Percentiles rank a stretch among this genome's conserved stretches.
Evolutionary conservation across 2,329 filamentous ascomycete species (phyloP).

Genomic region (Ophiosphaerella narmari): DNA sequence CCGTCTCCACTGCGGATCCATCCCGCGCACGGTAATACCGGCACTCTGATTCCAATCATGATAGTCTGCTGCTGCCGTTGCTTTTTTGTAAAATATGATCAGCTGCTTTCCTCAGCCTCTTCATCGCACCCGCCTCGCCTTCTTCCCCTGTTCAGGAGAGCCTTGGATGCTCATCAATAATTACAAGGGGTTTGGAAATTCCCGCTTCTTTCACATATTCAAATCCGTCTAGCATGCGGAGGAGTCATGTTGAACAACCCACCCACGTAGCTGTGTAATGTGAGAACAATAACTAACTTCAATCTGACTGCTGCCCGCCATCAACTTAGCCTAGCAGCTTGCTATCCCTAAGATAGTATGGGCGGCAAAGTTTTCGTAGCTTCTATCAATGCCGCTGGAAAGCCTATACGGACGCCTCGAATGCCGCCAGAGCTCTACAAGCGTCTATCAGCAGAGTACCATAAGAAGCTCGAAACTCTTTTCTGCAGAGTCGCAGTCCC

Average conservation of each 20-base stretch:
- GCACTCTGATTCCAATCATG: too few species aligned
- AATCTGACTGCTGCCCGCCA: too few species aligned
- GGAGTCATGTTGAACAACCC: background rate
- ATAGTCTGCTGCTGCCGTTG: too few species aligned
- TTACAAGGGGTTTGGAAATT: too few species aligned
- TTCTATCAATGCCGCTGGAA: constrained; percentile 41
- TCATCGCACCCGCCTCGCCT: too few species aligned
- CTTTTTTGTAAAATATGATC: too few species aligned
- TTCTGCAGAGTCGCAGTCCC: constrained; percentile 64
- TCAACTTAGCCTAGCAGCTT: too few species aligned
- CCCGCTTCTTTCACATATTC: background rate
- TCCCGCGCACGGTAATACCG: constrained; percentile 5
- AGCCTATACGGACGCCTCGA: constrained; percentile 64
- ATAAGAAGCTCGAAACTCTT: constrained; percentile 54
- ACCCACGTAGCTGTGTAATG: background rate
- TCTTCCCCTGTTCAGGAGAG: too few species aligned
- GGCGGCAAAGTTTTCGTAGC: constrained; percentile 58
- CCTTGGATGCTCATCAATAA: background rate
- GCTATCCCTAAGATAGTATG: constrained; percentile 53
- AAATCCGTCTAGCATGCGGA: background rate
- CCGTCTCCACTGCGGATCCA: constrained; percentile 12
- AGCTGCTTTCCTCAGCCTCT: too few species aligned
- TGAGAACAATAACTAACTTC: too few species aligned
- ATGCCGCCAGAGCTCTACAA: constrained; percentile 66
- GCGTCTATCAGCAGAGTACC: constrained; percentile 54